Conservation (phyloP, 1,284 basidiomycete genomes). For the Sporisorium exsertum region DNA sequence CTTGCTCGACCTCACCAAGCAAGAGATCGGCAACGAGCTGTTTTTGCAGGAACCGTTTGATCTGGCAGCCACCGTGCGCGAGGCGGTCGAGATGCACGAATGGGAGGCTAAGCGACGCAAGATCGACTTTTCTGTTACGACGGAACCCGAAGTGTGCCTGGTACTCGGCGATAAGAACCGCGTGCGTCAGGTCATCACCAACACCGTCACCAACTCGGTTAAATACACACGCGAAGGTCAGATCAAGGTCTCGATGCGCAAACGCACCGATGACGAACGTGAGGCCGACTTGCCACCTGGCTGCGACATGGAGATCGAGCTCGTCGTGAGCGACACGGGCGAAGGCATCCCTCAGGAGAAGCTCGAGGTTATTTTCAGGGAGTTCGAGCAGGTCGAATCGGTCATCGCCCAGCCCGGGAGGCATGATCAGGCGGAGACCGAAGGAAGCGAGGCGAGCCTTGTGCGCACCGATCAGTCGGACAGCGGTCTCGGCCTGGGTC, state of each 20-base stretch:
- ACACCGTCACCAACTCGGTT: constrained; percentile 84
- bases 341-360: constrained; percentile 80
- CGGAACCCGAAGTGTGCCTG: constrained; percentile 72
- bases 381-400: constrained; percentile 85
- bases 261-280: constrained; percentile 48
- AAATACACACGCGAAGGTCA: constrained; percentile 77
- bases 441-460: constrained; percentile 26
- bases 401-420: constrained; percentile 57
- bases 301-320: constrained; percentile 76
- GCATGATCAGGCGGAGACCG: constrained; percentile 13
- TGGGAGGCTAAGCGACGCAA: constrained; percentile 80
- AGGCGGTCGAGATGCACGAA: constrained; percentile 75
- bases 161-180: constrained; percentile 76
- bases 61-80: constrained; percentile 77
- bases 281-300: constrained; percentile 35
- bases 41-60: constrained; percentile 86
- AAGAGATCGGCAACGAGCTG: constrained; percentile 83
- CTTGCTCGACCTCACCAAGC: constrained; percentile 82
- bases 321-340: constrained; percentile 81
- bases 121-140: constrained; percentile 76
- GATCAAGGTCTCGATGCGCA: constrained; percentile 77
- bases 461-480: constrained; percentile 42
- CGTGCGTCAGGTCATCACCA: constrained; percentile 83
- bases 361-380: constrained; percentile 84
- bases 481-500: constrained; percentile 74